phyloP scores from a whole-genome alignment of 2,329 filamentous ascomycete species.

The Xylariales sp. region DNA sequence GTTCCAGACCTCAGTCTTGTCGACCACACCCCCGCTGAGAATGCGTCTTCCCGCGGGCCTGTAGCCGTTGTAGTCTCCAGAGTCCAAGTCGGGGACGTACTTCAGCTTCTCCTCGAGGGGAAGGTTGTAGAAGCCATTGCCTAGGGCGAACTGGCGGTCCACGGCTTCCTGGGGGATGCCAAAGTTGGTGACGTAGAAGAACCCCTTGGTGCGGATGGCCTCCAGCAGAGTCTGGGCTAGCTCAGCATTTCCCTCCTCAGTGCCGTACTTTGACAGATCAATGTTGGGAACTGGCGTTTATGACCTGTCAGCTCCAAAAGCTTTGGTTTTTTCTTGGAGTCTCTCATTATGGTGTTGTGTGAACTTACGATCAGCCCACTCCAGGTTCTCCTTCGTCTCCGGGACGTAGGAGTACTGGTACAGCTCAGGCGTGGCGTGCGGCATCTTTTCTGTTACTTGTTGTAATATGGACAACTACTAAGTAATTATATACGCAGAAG shows the following conservation, averaged over 20 bases:
- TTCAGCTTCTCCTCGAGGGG: slow-evolving; percentile 58
- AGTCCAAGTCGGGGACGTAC: slow-evolving; percentile 40
- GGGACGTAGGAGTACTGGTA: slow-evolving; percentile 30
- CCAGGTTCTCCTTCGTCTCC: slow-evolving; percentile 30
- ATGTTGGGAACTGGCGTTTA: slow-evolving; percentile 24
- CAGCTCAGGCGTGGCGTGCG: slow-evolving; percentile 22
- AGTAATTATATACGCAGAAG: no score
- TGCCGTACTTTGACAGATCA: slow-evolving; percentile 28
- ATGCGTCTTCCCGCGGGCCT: slow-evolving; percentile 36
- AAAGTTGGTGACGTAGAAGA: slow-evolving; percentile 61
- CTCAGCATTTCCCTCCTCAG: slow-evolving; percentile 21
- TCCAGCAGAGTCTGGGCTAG: slow-evolving; percentile 25
- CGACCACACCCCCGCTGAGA: slow-evolving; percentile 7
- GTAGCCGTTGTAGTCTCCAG: slow-evolving; percentile 55
- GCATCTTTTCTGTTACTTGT: slow-evolving; percentile 23
- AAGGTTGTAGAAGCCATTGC: slow-evolving; percentile 50
- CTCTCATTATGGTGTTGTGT: neutral
- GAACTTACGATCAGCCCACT: slow-evolving; percentile 30
- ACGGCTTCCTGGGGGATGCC: slow-evolving; percentile 54
- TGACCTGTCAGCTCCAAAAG: neutral
- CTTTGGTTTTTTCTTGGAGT: no score
- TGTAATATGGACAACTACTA: no score
- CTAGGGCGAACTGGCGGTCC: slow-evolving; percentile 55
- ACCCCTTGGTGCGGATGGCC: slow-evolving; percentile 35
- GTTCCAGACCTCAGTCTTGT: slow-evolving; percentile 14